Evolutionary conservation across 23 red algal genomes (phyloP), one percentile per base, ranked within the genome.

Genomic region (Porphyridium purpureum): DNA sequence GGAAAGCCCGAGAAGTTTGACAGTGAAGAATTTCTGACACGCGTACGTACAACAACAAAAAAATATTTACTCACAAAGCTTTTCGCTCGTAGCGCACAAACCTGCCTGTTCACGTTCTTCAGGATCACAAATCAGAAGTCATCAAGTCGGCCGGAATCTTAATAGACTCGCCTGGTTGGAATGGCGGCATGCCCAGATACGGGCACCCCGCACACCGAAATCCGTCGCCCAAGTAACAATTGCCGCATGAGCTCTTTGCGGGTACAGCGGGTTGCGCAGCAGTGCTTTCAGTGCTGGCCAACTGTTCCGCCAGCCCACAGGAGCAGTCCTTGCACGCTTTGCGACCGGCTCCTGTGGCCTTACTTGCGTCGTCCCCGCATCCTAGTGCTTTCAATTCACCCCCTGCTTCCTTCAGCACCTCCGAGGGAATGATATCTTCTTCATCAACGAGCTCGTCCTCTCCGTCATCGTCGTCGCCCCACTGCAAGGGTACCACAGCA

Each of bases 201-300:
- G 86, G 86, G 31, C 86, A 93, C 24, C 29, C 52, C 0, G 76
- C 86, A 55, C 86, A 93, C 29, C 86, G 69, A 47, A 93, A 93
- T 3, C 75, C 86, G 47, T 93, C 86, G 1, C 86, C 86, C 15
- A 82, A 60, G 26, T 80, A 30, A 28, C 86, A 93, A 32, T 51
- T 76, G 50, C 62, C 67, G 42, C 70, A 78, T 2, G 49, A 35
- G 28, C 57, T 53, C 24, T 63, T 62, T 41, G 46, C 50, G 21
- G 24, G 4, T 17, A 27, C 51, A 1, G 60, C 35, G 8, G 15
- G n/a, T 0, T 17, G 17, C 4, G 0, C 59, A 5, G 40, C 36
- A 8, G 30, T 27, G 25, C 15, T 0, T n/a, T 60, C 49, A 47
- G 69, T 28, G 25, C 61, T 59, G 17, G 49, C 49, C 31, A 72